These are phyloP conservation scores for Plectosphaerella plurivora DNA, from an alignment of 2,329 filamentous ascomycete species.

Conservation along the genomic window DNA sequence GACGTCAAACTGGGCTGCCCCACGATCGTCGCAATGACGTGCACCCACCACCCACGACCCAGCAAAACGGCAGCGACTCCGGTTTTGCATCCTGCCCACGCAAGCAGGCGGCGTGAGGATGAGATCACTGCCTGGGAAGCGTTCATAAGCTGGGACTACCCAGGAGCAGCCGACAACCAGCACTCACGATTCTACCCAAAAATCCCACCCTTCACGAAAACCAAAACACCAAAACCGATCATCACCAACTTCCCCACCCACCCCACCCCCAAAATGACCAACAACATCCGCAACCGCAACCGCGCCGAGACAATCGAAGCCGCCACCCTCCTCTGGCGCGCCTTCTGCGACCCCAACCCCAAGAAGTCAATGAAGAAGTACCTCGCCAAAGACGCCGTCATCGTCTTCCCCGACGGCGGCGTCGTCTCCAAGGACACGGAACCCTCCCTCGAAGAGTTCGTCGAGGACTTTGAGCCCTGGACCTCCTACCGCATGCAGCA, in stretches of 20 bases:
- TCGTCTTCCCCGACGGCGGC: conserved; percentile 23
- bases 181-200: background rate
- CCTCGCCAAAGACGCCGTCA: conserved; percentile 26
- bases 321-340: conserved; percentile 27
- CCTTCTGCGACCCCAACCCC: conserved; percentile 25
- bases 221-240: background rate
- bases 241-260: too few species aligned
- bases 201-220: background rate
- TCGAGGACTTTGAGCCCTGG: conserved; percentile 28
- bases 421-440: conserved; percentile 24
- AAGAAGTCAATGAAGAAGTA: conserved; percentile 24
- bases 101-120: background rate
- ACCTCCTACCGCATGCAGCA: conserved; percentile 29
- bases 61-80: background rate
- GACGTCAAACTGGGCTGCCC: too few species aligned
- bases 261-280: background rate
- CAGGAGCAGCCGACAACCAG: background rate
- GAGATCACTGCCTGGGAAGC: background rate
- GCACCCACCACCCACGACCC: background rate
- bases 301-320: conserved; percentile 28
- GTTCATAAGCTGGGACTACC: background rate
- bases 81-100: background rate
- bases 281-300: conserved; percentile 26
- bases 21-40: background rate
- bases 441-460: conserved; percentile 23